Evolutionary conservation across 73 alveolate genomes (phyloP), one percentile per base, ranked within the genome.

Genomic region (Blepharisma stoltei): DNA sequence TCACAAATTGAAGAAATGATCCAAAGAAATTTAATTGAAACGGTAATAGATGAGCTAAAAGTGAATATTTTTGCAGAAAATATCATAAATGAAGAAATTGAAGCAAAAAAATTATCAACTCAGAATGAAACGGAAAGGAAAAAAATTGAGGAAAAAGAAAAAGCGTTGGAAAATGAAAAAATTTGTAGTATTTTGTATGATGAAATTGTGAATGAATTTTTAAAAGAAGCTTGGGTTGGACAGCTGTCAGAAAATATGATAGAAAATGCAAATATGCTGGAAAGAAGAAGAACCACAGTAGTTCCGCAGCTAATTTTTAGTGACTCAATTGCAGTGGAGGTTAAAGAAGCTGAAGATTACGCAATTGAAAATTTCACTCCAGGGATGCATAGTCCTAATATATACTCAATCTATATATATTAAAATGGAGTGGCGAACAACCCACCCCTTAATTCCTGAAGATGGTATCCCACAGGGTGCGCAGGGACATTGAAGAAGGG

Each of bases 331-430:
- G 41, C 41, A 32, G 41, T 32, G 41, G 41, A 32, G 41, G 41
- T 32, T 32, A 32, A 14, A 14, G 73, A 60, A 8, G 46, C 73
- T 60, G 73, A 60, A 14, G 73, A 60, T 60, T 60, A 60, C 5
- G 73, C 73, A 18, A 47, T 5, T 2, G 73, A 60, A 8, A 38
- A 60, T 14, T 60, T 60, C 47, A 60, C 73, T 60, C 73, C 73
- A 18, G 73, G 73, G 73, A 38, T 14, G 45, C 73, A 60, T 25
- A 14, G 46, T 20, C 73, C 73, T 20, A n/a, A 25, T 32, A 32
- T 32, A 32, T 32, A 32, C 41, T 32, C 41, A 32, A n/a, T n/a
- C n/a, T n/a, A n/a, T n/a, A n/a, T n/a, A n/a, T n/a, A n/a, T n/a
- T n/a, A n/a, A n/a, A n/a, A n/a, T n/a, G n/a, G n/a, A n/a, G n/a